A percentile compares a stretch with the other conserved stretches of the same genome.
These are phyloP conservation scores for Paecilomyces niveus DNA, from an alignment of 2,329 filamentous ascomycete species.

Conservation along the genomic window DNA sequence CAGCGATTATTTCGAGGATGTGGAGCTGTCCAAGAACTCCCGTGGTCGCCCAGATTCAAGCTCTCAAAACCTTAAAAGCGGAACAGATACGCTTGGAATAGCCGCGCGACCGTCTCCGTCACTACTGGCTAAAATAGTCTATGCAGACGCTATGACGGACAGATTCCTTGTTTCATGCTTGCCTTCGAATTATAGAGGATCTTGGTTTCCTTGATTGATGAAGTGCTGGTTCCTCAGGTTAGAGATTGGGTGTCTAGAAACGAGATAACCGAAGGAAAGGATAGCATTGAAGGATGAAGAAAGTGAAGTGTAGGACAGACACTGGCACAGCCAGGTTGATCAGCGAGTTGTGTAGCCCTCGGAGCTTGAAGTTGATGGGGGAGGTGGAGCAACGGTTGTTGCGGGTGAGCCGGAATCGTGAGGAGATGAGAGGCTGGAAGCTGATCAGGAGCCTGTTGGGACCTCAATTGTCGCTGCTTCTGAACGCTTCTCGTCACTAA, in stretches of 20 bases:
- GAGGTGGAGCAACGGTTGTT: not conserved
- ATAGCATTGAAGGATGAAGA: not conserved
- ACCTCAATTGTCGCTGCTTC: not conserved
- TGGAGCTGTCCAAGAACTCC: not conserved
- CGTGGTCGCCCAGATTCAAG: not conserved
- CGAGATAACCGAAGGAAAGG: not conserved
- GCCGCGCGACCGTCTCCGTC: not conserved
- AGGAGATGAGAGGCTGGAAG: not conserved
- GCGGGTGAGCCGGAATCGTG: not conserved
- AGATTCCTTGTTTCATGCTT: not conserved
- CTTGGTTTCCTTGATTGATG: not conserved
- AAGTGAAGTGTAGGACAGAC: not conserved
- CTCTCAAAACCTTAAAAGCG: not conserved
- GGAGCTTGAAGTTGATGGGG: not conserved
- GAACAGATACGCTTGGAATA: not conserved
- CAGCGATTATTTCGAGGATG: not conserved
- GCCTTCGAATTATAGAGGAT: not conserved
- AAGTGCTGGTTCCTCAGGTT: not conserved
- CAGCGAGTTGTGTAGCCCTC: not conserved
- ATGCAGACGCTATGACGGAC: not conserved
- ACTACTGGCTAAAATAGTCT: not conserved
- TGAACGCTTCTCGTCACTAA: not conserved
- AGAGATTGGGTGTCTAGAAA: not conserved
- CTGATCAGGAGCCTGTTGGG: not conserved
- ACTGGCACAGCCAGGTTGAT: not conserved